A percentile compares a stretch with the other conserved stretches of the same genome.
Conservation (phyloP, 495 filamentous ascomycete genomes). For the Lepidopterella palustris region DNA sequence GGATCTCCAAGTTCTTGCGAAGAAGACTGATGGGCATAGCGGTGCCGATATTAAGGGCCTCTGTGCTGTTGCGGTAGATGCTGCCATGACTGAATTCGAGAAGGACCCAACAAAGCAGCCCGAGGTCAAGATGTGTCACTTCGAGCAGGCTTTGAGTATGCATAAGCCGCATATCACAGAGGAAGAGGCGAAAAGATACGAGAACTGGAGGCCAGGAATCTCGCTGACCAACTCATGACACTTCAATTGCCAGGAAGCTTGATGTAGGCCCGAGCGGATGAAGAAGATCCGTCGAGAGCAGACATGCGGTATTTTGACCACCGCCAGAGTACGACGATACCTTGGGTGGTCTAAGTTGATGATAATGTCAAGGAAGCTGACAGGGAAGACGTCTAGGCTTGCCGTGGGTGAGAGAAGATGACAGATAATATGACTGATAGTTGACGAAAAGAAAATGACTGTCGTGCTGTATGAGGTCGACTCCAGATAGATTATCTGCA, state of each 20-base stretch:
- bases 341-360: too few species aligned
- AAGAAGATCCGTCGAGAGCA: too few species aligned
- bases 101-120: conserved; percentile 3
- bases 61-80: conserved; percentile 41
- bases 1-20: conserved; percentile 58
- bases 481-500: not conserved
- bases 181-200: conserved; percentile 23
- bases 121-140: conserved; percentile 23
- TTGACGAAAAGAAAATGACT: too few species aligned
- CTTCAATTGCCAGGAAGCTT: too few species aligned
- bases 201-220: conserved; percentile 24
- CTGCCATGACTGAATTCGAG: conserved; percentile 17
- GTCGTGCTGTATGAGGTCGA: not conserved
- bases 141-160: conserved; percentile 14
- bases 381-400: too few species aligned
- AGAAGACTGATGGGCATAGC: conserved; percentile 70
- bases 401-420: too few species aligned
- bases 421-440: too few species aligned
- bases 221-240: too few species aligned
- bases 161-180: conserved; percentile 22
- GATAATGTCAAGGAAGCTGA: too few species aligned
- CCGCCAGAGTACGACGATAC: too few species aligned
- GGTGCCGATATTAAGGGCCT: conserved; percentile 84
- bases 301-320: too few species aligned
- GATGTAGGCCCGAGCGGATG: too few species aligned